Evolutionary conservation across 495 filamentous ascomycete species (phyloP).

Genomic region (Aspergillus saccharolyticus): DNA sequence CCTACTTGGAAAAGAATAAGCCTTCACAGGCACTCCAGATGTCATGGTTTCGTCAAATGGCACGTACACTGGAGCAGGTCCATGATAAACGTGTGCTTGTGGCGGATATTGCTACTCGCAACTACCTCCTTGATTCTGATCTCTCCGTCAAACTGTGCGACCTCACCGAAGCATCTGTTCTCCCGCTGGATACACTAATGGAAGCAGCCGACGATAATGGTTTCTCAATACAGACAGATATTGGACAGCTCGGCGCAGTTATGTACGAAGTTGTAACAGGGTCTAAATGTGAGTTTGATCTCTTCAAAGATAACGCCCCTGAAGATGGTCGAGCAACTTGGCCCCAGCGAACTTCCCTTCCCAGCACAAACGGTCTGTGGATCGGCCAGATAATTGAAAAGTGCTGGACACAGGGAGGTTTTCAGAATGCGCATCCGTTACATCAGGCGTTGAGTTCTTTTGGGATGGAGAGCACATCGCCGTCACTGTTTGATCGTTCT

Average conservation of each 20-base stretch:
- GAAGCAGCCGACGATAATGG: slow-evolving; percentile 24
- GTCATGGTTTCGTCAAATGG: slow-evolving; percentile 26
- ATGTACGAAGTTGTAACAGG: slow-evolving; percentile 30
- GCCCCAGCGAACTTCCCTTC: slow-evolving; percentile 18
- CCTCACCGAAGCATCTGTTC: slow-evolving; percentile 24
- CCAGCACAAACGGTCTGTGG: too few species aligned
- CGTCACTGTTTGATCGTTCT: too few species aligned
- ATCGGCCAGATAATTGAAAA: too few species aligned
- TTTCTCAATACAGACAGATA: slow-evolving; percentile 21
- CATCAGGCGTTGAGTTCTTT: too few species aligned
- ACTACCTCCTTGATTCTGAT: slow-evolving; percentile 28
- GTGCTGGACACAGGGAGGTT: too few species aligned
- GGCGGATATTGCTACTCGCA: slow-evolving; percentile 29
- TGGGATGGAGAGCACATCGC: too few species aligned
- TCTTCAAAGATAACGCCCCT: slow-evolving; percentile 22
- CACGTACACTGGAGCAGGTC: slow-evolving; percentile 21
- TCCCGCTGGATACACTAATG: slow-evolving; percentile 25
- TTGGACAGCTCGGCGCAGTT: slow-evolving; percentile 26
- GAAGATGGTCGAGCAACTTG: slow-evolving; percentile 18
- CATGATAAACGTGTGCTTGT: slow-evolving; percentile 27
- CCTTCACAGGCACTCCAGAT: slow-evolving; percentile 21
- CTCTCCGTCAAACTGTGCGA: slow-evolving; percentile 29
- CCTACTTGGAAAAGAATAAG: slow-evolving; percentile 17
- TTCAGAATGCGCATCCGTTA: too few species aligned
- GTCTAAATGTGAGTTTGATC: slow-evolving; percentile 22